These are phyloP conservation scores for Porpolomopsis calyptriformis DNA, from an alignment of 768 basidiomycete genomes.

Conservation along the genomic window DNA sequence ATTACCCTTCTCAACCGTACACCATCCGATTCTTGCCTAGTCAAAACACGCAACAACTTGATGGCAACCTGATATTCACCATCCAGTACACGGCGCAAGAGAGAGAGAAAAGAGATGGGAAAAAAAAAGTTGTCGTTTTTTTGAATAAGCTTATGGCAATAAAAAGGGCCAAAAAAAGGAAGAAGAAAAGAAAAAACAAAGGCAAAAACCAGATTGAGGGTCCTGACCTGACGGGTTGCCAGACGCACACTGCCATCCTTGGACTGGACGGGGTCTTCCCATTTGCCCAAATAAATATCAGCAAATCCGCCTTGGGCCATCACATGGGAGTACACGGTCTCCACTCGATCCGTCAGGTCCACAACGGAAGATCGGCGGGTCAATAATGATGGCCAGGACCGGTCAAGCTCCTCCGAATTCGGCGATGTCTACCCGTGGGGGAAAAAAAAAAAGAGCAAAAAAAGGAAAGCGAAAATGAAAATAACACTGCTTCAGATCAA, in stretches of 20 bases:
- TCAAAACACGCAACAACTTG: conserved; percentile 18
- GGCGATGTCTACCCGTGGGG: no score
- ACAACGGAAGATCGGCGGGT: neutral
- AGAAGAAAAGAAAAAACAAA: neutral
- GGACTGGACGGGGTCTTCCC: conserved; percentile 5
- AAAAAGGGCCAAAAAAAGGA: neutral
- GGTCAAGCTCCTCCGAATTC: no score
- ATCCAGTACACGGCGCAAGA: no score
- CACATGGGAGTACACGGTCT: conserved; percentile 2
- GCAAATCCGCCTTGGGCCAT: conserved; percentile 20
- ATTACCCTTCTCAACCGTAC: conserved; percentile 14
- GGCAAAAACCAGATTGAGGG: neutral
- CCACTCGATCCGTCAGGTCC: conserved; percentile 15
- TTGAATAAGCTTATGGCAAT: neutral
- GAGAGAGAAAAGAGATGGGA: no score
- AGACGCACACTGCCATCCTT: neutral
- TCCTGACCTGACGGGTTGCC: neutral
- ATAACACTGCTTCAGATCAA: no score
- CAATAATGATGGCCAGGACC: neutral
- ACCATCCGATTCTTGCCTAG: conserved; percentile 11
- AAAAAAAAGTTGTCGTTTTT: no score
- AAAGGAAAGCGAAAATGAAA: no score
- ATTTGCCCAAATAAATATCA: conserved; percentile 17
- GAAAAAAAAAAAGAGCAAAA: no score
- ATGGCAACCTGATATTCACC: conserved; percentile 17